Percentiles rank a stretch among this genome's conserved stretches.
Conservation (phyloP, 2,329 filamentous ascomycete species). For the Sporothrix pallida region DNA sequence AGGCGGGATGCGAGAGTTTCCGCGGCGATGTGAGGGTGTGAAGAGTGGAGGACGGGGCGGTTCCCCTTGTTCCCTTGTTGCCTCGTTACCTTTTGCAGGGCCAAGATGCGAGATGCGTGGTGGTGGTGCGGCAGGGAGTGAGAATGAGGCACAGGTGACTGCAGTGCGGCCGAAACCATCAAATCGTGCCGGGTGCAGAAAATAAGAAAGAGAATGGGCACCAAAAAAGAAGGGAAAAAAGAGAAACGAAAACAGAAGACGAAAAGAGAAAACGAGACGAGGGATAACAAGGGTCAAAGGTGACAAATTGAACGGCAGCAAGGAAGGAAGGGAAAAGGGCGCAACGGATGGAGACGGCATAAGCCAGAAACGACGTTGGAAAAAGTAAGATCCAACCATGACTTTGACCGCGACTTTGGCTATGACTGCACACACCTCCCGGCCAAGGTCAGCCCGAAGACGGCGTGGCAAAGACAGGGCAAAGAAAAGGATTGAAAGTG, state of each 20-base stretch:
- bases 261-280: background rate
- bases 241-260: background rate
- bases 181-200: background rate
- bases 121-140: background rate
- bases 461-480: conserved; percentile 12
- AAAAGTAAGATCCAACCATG: too few species aligned
- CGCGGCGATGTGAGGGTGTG: background rate
- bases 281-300: background rate
- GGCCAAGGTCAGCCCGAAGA: conserved; percentile 4
- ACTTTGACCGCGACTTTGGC: background rate
- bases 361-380: background rate
- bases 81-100: too few species aligned
- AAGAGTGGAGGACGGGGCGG: background rate
- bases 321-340: background rate
- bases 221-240: background rate
- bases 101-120: too few species aligned
- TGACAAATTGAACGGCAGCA: background rate
- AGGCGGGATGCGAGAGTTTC: background rate
- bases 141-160: background rate
- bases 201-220: too few species aligned
- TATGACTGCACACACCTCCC: background rate
- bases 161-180: background rate
- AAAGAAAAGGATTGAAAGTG: background rate
- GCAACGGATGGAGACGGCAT: conserved; percentile 20
- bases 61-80: too few species aligned